Evolutionary conservation across 192 early-diverging fungal species (phyloP).

Genomic region (Linnemannia hyalina): DNA sequence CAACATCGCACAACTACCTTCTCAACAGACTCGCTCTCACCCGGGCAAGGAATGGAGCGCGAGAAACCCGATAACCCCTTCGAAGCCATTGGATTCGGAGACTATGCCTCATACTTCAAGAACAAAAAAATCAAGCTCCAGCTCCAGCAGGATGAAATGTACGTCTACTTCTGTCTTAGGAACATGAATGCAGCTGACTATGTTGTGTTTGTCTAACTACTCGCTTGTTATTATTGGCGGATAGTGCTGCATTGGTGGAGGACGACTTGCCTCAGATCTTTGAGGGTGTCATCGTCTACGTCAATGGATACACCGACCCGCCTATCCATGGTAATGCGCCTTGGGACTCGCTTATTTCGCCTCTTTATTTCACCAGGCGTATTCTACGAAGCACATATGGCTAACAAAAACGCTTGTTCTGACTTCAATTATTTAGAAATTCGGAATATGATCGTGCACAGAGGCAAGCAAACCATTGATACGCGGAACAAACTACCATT

Average conservation of each 20-base stretch:
- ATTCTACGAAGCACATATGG: not conserved
- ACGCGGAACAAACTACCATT: conserved; percentile 29
- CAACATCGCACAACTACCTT: not conserved
- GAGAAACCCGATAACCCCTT: conserved; percentile 57
- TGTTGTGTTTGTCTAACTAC: not conserved
- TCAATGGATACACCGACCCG: conserved; percentile 81
- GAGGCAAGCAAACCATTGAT: conserved; percentile 66
- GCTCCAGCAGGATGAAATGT: conserved; percentile 61
- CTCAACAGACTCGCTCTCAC: not conserved
- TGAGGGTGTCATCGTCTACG: conserved; percentile 64
- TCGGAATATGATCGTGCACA: conserved; percentile 64
- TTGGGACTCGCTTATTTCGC: not conserved
- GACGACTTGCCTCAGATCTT: conserved; percentile 52
- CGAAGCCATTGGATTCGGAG: conserved; percentile 61
- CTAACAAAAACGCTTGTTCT: not conserved
- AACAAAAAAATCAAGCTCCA: conserved; percentile 65
- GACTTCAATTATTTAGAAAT: conserved; percentile 14
- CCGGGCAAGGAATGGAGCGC: conserved; percentile 19
- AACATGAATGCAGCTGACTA: not conserved
- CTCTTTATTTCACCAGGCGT: conserved; percentile 54
- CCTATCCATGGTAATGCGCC: conserved; percentile 36
- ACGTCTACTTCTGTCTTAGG: not conserved
- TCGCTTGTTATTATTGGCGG: not conserved
- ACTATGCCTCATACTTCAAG: conserved; percentile 63
- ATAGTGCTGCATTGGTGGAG: conserved; percentile 32